phyloP scores from a whole-genome alignment of 495 filamentous ascomycete genomes.

The Penicillium soppii region DNA sequence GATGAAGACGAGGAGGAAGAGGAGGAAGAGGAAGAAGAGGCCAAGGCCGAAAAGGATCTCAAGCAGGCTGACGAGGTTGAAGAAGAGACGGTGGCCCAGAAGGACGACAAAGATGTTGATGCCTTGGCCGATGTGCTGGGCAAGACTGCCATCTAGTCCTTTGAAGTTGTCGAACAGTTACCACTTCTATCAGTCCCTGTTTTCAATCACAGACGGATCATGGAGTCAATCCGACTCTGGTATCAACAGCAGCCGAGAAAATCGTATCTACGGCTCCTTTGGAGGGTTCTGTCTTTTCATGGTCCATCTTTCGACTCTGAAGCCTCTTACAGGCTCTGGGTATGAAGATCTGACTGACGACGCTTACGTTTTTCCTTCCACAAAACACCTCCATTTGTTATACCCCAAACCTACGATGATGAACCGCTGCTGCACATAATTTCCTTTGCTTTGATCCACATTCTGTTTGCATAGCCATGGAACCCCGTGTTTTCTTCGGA shows the following conservation, averaged over 20 bases:
- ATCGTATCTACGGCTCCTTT: neutral
- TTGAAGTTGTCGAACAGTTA: neutral
- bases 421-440: slow-evolving; percentile 29
- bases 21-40: slow-evolving; percentile 66
- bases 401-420: slow-evolving; percentile 30
- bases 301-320: neutral
- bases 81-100: slow-evolving; percentile 67
- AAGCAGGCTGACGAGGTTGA: slow-evolving; percentile 73
- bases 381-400: slow-evolving; percentile 18
- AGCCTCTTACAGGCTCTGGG: neutral
- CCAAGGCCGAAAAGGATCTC: slow-evolving; percentile 51
- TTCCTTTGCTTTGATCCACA: slow-evolving; percentile 15
- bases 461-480: slow-evolving; percentile 24
- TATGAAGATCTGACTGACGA: slow-evolving; percentile 23
- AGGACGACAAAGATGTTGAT: slow-evolving; percentile 78
- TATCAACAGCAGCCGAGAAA: neutral
- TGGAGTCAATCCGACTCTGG: neutral
- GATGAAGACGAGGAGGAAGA: slow-evolving; percentile 72
- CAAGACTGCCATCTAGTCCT: slow-evolving; percentile 53
- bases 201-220: neutral
- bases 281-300: slow-evolving; percentile 1
- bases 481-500: slow-evolving; percentile 9
- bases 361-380: slow-evolving; percentile 15
- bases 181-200: slow-evolving; percentile 1
- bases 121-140: slow-evolving; percentile 70